Evolutionary conservation across 1,284 basidiomycete genomes (phyloP), one percentile per base, ranked within the genome.

Genomic region (Ceratobasidium sp.): DNA sequence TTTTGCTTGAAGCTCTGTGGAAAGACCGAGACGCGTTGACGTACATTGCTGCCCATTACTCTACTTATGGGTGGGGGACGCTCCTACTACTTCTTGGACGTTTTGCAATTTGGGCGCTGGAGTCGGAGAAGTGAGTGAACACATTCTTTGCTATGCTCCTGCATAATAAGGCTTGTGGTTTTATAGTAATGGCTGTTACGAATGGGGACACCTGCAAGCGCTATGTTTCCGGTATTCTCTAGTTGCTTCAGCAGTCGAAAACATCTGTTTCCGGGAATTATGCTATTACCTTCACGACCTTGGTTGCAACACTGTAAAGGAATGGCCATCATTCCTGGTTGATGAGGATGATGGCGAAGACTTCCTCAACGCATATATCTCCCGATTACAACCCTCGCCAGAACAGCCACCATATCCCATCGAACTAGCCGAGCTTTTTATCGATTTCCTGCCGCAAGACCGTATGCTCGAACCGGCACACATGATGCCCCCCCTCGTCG

Each of bases 201-300:
- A 52, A 44, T 17, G 44, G 23, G n/a, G 38, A 9, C 44, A 67
- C 17, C 20, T 67, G 17, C 46, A 10, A 33, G 44, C 65, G 4
- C 46, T 67, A 6, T 48, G 46, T 26, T 67, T 48, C 17, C 65
- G 65, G 15, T 52, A 52, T 38, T 52, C 65, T 28, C 44, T 67
- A 2, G 7, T 50, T 13, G 65, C 65, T 3, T 33, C 44, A 23
- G 12, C 46, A 2, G 4, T 3, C n/a, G 65, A 67, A 20, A 48
- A 50, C 9, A 6, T 4, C 12, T 67, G 50, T 20, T 1, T 67
- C 0, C 23, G 15, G 33, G 4, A 6, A 0, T 13, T 50, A 17
- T 67, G 65, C 23, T 4, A 5, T 9, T 46, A 48, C 17, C 3
- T 38, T 12, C 9, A 33, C 17, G 46, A 13, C 4, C 13, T 46